phyloP scores from a whole-genome alignment of 164 flowering plant species.

The Nymphaea thermarum region DNA sequence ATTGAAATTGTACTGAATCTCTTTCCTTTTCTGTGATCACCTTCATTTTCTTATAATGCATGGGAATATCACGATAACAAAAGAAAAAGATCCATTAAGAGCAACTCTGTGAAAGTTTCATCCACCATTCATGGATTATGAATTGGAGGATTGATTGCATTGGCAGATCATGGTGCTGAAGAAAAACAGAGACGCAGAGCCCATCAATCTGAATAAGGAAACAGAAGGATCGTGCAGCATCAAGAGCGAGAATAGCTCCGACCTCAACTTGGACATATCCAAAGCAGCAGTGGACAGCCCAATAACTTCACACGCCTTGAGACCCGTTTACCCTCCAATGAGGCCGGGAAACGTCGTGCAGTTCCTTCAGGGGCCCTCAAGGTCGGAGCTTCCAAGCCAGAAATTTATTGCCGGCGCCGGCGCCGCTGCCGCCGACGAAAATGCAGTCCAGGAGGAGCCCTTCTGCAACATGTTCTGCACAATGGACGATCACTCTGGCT shows the following conservation, averaged over 20 bases:
- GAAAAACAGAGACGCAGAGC: slow-evolving; percentile 63
- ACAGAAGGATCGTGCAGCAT: slow-evolving; percentile 91
- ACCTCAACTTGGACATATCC: slow-evolving; percentile 61
- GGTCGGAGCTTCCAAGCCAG: slow-evolving; percentile 24
- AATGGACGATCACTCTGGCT: slow-evolving; percentile 78
- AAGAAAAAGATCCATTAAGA: too few relatives aligned
- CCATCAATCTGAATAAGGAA: slow-evolving; percentile 89
- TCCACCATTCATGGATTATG: too few relatives aligned
- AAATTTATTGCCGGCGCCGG: slow-evolving; percentile 9
- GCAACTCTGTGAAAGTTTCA: too few relatives aligned
- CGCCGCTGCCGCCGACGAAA: slow-evolving; percentile 7
- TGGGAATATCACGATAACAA: too few relatives aligned
- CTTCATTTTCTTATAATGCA: too few relatives aligned
- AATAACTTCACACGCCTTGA: slow-evolving; percentile 25
- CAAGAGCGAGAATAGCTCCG: slow-evolving; percentile 87
- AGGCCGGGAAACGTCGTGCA: slow-evolving; percentile 36
- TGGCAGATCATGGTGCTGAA: slow-evolving; percentile 72
- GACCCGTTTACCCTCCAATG: slow-evolving; percentile 25
- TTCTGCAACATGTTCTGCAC: slow-evolving; percentile 70
- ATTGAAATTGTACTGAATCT: too few relatives aligned
- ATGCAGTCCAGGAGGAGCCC: slow-evolving; percentile 59
- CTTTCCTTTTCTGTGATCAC: too few relatives aligned
- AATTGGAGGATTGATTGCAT: not conserved
- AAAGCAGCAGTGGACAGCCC: slow-evolving; percentile 63
- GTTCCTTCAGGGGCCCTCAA: slow-evolving; percentile 39